These are phyloP conservation scores for Sphagnum contortum DNA, from an alignment of 225 moss, liverwort and hornwort genomes.

Conservation along the genomic window DNA sequence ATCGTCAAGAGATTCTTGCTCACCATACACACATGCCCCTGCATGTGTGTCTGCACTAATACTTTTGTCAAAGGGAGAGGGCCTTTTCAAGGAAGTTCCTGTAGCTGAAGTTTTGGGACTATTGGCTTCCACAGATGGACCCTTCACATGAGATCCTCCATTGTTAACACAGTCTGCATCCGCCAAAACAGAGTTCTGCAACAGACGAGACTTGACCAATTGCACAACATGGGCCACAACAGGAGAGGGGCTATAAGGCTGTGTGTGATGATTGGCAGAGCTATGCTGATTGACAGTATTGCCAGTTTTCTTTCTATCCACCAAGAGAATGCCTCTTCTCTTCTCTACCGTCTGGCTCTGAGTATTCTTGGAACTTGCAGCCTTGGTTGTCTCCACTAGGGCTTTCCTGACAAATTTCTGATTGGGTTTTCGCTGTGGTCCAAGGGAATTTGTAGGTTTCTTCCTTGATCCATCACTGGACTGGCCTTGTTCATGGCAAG, in stretches of 20 bases:
- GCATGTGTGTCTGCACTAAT: too few species aligned
- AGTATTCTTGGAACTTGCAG: conserved; percentile 3
- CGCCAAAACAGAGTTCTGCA: conserved; percentile 10
- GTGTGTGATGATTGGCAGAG: conserved; percentile 11
- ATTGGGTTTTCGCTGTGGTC: conserved; percentile 6
- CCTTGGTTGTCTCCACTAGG: not conserved
- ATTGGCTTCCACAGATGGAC: too few species aligned
- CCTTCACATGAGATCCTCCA: not conserved
- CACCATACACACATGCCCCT: conserved; percentile 18
- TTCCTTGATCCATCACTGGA: conserved; percentile 6
- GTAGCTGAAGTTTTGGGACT: too few species aligned
- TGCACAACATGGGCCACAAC: conserved; percentile 13
- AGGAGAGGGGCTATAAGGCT: conserved; percentile 15
- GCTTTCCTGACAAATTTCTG: conserved; percentile 3
- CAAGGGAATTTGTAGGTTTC: conserved; percentile 4
- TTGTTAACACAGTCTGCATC: conserved; percentile 16
- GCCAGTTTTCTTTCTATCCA: conserved; percentile 11
- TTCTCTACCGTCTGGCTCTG: conserved; percentile 1
- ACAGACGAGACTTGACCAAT: conserved; percentile 16
- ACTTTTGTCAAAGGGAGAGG: too few species aligned
- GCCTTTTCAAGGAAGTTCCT: too few species aligned
- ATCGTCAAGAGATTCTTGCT: conserved; percentile 28
- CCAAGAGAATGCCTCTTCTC: conserved; percentile 13
- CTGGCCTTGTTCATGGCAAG: conserved; percentile 18
- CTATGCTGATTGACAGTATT: not conserved